Evolutionary conservation across 441 rosid species (phyloP), one percentile per base, ranked within the genome.

Genomic region (Bruguiera hainesii): DNA sequence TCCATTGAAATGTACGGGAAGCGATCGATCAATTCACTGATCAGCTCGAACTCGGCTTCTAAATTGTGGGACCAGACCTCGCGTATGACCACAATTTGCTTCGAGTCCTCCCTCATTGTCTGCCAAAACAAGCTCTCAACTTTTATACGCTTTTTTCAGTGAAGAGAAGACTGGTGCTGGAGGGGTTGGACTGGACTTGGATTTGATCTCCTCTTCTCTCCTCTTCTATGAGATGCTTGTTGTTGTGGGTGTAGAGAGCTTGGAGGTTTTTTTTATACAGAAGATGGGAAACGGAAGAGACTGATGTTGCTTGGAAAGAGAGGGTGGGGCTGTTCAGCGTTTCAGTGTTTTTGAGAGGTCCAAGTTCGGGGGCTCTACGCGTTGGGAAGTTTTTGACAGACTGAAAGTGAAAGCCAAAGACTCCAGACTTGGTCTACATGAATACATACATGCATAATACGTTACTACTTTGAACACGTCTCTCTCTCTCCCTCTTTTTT

Each of bases 1-100:
- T 92, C 98, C 98, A 92, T 92, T 37, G 96, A 92, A 63, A 90
- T 81, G 73, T 74, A 87, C 2, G 96, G 94, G 63, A 71, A 93
- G 3, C 69, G 71, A 30, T 86, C 90, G 52, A 93, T 73, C 19
- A 85, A 21, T 0, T 84, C 76, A 5, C 91, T 72, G 55, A 90
- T 89, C 13, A 90, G 78, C 19, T 79, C 74, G 66, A 93, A 93
- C 56, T 93, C 98, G 0, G 85, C 78, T 1, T 85, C 85, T 19
- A 93, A 76, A 69, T 93, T 93, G 30, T 63, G 21, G 15, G 92
- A 82, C 91, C 96, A 93, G n/a, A 93, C 98, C 1, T 86, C 83
- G 0, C 96, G 84, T 9, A 90, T 78, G 23, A 71, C 76, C 30
- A 85, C n/a, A 42, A 11, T 11, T 0, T 82, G 49, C 65, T 78